Percentiles rank a stretch among this genome's conserved stretches.
These are phyloP conservation scores for Suillus bovinus DNA, from an alignment of 768 basidiomycete genomes.

Conservation along the genomic window DNA sequence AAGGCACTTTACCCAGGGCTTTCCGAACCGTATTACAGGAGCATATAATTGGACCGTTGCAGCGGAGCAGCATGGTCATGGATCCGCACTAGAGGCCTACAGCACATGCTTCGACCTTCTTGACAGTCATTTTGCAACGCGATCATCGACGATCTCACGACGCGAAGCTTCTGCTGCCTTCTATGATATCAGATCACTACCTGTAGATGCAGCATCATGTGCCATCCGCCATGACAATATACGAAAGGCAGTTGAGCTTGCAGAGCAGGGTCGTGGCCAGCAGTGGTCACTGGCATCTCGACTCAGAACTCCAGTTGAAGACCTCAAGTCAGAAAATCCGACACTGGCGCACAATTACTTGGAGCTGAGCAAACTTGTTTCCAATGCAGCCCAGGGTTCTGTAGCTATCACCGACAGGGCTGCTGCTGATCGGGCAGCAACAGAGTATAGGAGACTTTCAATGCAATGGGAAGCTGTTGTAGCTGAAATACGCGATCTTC, in stretches of 20 bases:
- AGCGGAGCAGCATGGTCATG: background rate
- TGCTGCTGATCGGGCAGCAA: background rate
- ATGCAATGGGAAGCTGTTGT: background rate
- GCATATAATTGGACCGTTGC: too few relatives aligned
- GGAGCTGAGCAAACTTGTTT: background rate
- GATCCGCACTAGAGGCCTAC: conserved; percentile 2
- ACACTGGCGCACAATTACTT: background rate
- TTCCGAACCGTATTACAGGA: background rate
- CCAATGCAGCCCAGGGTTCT: conserved; percentile 8
- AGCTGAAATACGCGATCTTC: background rate
- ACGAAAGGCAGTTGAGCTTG: conserved; percentile 24
- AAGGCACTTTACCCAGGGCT: background rate
- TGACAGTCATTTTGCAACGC: background rate
- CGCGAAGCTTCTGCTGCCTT: background rate
- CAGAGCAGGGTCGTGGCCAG: conserved; percentile 20
- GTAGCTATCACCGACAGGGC: background rate
- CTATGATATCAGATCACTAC: fast-evolving
- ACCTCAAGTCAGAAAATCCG: conserved; percentile 8
- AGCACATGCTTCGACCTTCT: background rate
- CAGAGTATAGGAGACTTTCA: background rate
- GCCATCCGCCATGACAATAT: conserved; percentile 14
- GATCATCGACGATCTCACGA: background rate
- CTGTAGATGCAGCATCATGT: conserved; percentile 12
- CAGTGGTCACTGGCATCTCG: conserved; percentile 30
- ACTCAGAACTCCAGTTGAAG: conserved; percentile 26